Percentiles rank a stretch among this genome's conserved stretches.
Conservation (phyloP, 2,329 filamentous ascomycete species). For the Alternaria arborescens region DNA sequence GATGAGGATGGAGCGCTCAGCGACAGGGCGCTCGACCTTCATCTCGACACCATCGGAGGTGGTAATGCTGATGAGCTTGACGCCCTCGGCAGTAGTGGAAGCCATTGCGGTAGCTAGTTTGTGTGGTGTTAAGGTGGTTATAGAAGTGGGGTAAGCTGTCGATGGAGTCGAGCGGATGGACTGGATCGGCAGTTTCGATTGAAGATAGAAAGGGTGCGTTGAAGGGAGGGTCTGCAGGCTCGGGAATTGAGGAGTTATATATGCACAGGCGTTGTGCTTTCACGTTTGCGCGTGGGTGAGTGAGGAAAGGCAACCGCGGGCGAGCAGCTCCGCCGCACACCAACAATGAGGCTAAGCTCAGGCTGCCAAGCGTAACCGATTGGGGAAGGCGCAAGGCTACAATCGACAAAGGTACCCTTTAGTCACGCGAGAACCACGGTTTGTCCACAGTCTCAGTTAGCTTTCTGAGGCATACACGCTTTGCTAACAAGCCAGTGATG, state of each 20-base stretch:
- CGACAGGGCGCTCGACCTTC: conserved; percentile 73
- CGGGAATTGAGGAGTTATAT: conserved; percentile 21
- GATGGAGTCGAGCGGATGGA: conserved; percentile 1
- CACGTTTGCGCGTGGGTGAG: conserved; percentile 22
- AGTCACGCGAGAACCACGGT: conserved; percentile 5
- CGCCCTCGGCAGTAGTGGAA: conserved; percentile 24
- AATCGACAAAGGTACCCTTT: conserved; percentile 13
- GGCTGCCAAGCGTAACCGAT: conserved; percentile 18
- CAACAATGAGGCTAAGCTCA: conserved; percentile 28
- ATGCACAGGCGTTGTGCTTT: conserved; percentile 12
- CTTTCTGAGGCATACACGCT: neutral
- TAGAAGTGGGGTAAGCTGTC: conserved; percentile 33
- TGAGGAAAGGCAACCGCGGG: conserved; percentile 22
- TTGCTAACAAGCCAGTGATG: neutral
- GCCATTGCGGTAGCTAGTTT: conserved; percentile 31
- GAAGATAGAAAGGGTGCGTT: conserved; percentile 3
- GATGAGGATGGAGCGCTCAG: conserved; percentile 91
- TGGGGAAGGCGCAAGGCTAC: conserved; percentile 36
- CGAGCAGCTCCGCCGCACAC: conserved; percentile 15
- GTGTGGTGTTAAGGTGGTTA: conserved; percentile 7
- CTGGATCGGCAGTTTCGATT: conserved; percentile 2
- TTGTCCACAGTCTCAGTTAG: conserved; percentile 1
- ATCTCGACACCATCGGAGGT: conserved; percentile 58
- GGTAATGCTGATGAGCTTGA: conserved; percentile 53
- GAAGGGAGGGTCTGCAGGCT: conserved; percentile 13